These are phyloP conservation scores for Colletotrichum scovillei DNA, from an alignment of 2,329 filamentous ascomycete genomes.

Conservation along the genomic window DNA sequence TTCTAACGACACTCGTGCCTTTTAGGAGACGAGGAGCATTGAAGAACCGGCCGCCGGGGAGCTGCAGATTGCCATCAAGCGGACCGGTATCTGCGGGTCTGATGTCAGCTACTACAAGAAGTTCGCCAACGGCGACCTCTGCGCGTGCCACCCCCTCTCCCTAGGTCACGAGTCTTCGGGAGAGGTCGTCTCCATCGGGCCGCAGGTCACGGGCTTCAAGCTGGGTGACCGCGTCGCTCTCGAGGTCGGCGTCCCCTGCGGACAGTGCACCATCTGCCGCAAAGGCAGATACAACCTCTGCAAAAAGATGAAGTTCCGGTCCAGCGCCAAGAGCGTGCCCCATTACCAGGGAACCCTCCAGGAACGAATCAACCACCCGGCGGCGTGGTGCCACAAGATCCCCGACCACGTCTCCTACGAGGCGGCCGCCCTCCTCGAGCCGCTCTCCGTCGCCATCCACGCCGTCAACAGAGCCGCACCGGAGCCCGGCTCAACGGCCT, in stretches of 20 bases:
- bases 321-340: constrained; percentile 71
- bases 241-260: constrained; percentile 67
- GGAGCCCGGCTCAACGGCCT: constrained; percentile 63
- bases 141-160: constrained; percentile 72
- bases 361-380: constrained; percentile 72
- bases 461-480: constrained; percentile 67
- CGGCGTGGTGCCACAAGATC: constrained; percentile 73
- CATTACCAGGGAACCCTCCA: constrained; percentile 73
- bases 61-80: constrained; percentile 73
- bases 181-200: constrained; percentile 66
- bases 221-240: constrained; percentile 69
- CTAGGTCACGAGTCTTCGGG: constrained; percentile 73
- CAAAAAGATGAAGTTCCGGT: constrained; percentile 70
- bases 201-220: constrained; percentile 62
- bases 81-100: constrained; percentile 77
- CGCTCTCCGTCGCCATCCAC: constrained; percentile 71
- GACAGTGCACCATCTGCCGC: constrained; percentile 61
- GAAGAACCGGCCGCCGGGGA: constrained; percentile 61
- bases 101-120: constrained; percentile 80
- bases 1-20: constrained; percentile 34
- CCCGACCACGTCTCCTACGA: constrained; percentile 69
- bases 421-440: constrained; percentile 70
- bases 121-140: constrained; percentile 77
- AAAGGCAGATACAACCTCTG: constrained; percentile 71
- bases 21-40: constrained; percentile 62